A percentile compares a stretch with the other conserved stretches of the same genome.
Conservation (phyloP, 768 basidiomycete genomes). For the Rhizopogon roseolus region DNA sequence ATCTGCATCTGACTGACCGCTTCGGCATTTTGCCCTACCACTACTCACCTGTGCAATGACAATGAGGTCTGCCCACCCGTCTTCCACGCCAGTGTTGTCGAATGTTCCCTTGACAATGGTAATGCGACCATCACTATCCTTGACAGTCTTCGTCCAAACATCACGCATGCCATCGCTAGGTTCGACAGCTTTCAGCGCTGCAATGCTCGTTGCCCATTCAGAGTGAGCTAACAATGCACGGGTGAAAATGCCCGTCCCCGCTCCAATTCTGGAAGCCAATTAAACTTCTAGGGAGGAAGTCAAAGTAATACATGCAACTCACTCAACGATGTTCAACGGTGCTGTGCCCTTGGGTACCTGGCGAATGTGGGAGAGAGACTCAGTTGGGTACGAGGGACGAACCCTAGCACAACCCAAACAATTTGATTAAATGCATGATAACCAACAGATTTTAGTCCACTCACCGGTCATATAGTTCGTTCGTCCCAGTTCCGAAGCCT, state of each 20-base stretch:
- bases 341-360: conserved; percentile 31
- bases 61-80: conserved; percentile 74
- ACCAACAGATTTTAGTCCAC: neutral
- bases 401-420: conserved; percentile 37
- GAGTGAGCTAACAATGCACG: conserved; percentile 69
- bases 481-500: conserved; percentile 80
- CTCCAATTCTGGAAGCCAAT: conserved; percentile 54
- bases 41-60: conserved; percentile 64
- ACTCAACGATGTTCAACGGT: conserved; percentile 70
- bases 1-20: neutral
- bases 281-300: neutral
- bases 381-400: conserved; percentile 77
- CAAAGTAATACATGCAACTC: conserved; percentile 16
- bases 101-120: conserved; percentile 65
- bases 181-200: conserved; percentile 65
- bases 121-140: conserved; percentile 52
- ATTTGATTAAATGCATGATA: neutral
- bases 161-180: conserved; percentile 86
- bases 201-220: conserved; percentile 46
- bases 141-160: conserved; percentile 53
- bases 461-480: conserved; percentile 75
- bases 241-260: conserved; percentile 89
- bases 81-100: conserved; percentile 51
- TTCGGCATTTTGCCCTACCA: neutral
- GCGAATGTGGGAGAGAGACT: conserved; percentile 58